A percentile compares a stretch with the other conserved stretches of the same genome.
These are phyloP conservation scores for Tilletia caries DNA, from an alignment of 1,284 basidiomycete species.

Conservation along the genomic window DNA sequence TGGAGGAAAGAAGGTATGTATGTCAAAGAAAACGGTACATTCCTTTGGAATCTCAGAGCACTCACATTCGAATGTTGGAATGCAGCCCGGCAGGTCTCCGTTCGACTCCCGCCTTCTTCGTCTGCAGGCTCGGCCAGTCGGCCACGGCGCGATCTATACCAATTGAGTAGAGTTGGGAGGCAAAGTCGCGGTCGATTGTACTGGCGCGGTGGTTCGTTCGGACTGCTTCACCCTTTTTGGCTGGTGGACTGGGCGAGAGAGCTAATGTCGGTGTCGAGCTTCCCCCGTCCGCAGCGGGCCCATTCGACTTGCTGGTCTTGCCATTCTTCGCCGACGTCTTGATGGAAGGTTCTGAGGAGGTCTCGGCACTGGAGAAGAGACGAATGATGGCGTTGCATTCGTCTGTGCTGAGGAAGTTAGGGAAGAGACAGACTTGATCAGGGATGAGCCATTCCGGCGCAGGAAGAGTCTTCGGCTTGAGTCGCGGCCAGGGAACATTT, in stretches of 20 bases:
- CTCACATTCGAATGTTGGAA: neutral
- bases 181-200: neutral
- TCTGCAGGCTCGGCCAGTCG: neutral
- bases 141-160: neutral
- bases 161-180: neutral
- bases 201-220: neutral
- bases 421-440: slow-evolving; percentile 3
- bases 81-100: neutral
- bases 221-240: neutral
- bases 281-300: neutral
- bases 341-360: neutral
- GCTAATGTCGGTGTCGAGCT: too few relatives aligned
- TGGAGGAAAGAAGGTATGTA: neutral
- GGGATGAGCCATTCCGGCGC: neutral
- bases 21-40: too few relatives aligned
- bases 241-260: neutral
- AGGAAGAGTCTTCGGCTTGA: neutral
- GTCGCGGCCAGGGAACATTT: neutral
- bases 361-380: neutral
- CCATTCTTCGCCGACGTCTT: neutral
- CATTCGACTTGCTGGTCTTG: neutral
- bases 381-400: neutral
- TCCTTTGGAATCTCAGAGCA: neutral
- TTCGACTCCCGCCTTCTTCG: neutral
- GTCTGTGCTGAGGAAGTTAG: neutral